Evolutionary conservation across 2,329 filamentous ascomycete genomes (phyloP).

Genomic region (Microcyclospora tardicrescens): DNA sequence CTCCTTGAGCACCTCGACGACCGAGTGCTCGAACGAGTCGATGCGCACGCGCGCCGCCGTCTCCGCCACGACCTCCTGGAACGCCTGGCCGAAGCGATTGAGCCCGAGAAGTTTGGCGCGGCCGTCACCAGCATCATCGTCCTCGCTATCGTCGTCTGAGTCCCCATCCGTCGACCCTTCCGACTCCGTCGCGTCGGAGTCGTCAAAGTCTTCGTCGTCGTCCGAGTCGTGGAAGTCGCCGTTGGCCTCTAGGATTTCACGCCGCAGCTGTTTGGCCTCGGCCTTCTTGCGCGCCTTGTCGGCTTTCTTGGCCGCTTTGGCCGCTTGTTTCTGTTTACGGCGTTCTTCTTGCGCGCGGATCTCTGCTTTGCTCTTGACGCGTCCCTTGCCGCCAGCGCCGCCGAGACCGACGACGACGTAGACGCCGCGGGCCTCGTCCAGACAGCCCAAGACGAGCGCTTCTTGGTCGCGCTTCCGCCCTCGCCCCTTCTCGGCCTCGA

Average conservation of each 20-base stretch:
- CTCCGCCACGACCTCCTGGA: constrained; percentile 86
- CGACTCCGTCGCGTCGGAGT: constrained; percentile 30
- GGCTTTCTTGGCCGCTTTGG: constrained; percentile 26
- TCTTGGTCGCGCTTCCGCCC: constrained; percentile 48
- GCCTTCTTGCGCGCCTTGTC: constrained; percentile 45
- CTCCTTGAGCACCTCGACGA: constrained; percentile 95
- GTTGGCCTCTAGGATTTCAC: constrained; percentile 49
- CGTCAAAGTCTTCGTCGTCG: constrained; percentile 40
- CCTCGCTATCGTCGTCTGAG: constrained; percentile 20
- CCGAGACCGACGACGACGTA: constrained; percentile 91
- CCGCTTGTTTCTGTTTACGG: constrained; percentile 47
- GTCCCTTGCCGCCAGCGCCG: constrained; percentile 54
- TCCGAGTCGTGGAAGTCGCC: constrained; percentile 30
- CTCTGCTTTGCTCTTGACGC: constrained; percentile 26
- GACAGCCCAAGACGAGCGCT: constrained; percentile 76
- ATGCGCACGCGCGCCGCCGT: constrained; percentile 82
- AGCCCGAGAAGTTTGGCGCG: constrained; percentile 50
- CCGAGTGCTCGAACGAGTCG: constrained; percentile 94
- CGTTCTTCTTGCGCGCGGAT: constrained; percentile 47
- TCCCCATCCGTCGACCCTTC: constrained; percentile 32
- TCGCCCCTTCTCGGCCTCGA: constrained; percentile 69
- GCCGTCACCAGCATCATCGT: constrained; percentile 15
- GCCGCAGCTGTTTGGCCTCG: constrained; percentile 43
- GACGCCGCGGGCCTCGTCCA: constrained; percentile 75
- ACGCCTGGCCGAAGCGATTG: constrained; percentile 88